A percentile compares a stretch with the other conserved stretches of the same genome.
Conservation (phyloP, 1,284 basidiomycete species). For the Xanthoconium separans region DNA sequence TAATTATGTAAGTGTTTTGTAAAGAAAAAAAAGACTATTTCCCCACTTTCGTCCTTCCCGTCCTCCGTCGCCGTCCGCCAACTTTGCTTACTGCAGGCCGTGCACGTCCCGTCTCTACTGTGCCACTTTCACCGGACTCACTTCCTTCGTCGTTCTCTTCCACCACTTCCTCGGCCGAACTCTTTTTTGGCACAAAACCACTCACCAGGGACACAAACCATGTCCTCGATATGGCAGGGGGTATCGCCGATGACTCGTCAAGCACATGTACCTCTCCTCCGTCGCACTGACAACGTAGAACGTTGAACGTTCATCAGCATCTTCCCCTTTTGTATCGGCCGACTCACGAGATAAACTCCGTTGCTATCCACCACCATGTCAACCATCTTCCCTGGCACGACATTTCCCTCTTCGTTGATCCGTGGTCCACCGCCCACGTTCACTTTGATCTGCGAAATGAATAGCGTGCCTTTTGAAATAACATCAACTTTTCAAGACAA, state of each 20-base stretch:
- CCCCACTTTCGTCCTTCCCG: conserved; percentile 36
- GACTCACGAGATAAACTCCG: conserved; percentile 69
- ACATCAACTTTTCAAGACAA: conserved; percentile 1
- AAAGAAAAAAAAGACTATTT: conserved; percentile 18
- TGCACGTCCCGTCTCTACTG: conserved; percentile 28
- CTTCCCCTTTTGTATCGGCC: conserved; percentile 7
- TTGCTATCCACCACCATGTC: conserved; percentile 78
- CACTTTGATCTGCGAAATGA: conserved; percentile 56
- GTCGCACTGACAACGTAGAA: conserved; percentile 38
- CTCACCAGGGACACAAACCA: conserved; percentile 49
- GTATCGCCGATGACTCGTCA: conserved; percentile 45
- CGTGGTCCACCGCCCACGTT: conserved; percentile 57
- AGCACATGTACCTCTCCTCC: conserved; percentile 52
- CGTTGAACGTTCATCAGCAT: conserved; percentile 10
- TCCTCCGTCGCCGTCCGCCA: conserved; percentile 61
- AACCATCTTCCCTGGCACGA: conserved; percentile 49
- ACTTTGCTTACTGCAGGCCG: conserved; percentile 45
- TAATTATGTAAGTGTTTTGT: no score
- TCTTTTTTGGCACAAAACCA: conserved; percentile 28
- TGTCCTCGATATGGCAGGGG: conserved; percentile 48
- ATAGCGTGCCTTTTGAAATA: conserved; percentile 3
- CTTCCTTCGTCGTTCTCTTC: conserved; percentile 21
- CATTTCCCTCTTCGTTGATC: conserved; percentile 55
- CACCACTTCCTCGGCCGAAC: not conserved
- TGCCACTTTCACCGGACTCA: conserved; percentile 31